Evolutionary conservation across 495 filamentous ascomycete genomes (phyloP).

Genomic region (Penicillium argentinense): DNA sequence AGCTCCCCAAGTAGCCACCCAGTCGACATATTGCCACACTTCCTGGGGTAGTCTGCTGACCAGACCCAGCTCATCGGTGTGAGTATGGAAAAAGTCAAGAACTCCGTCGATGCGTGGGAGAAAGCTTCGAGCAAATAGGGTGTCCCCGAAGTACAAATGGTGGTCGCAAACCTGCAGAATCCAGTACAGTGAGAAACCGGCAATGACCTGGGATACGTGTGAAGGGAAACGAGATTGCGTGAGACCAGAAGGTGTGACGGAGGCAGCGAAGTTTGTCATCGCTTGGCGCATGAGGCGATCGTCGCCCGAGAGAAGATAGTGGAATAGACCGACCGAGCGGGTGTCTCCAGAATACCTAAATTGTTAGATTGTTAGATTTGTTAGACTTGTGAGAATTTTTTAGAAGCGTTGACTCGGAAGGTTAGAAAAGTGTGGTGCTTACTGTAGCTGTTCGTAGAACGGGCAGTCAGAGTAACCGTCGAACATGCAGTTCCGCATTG

Average conservation of each 20-base stretch:
- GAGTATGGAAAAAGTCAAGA: slow-evolving; percentile 34
- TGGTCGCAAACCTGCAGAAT: slow-evolving; percentile 39
- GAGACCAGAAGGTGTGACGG: slow-evolving; percentile 30
- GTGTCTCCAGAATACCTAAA: slow-evolving; percentile 30
- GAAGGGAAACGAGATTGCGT: slow-evolving; percentile 39
- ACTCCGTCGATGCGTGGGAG: slow-evolving; percentile 38
- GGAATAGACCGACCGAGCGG: slow-evolving; percentile 34
- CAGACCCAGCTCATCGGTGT: slow-evolving; percentile 31
- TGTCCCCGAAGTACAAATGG: slow-evolving; percentile 35
- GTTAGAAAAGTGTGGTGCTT: neutral
- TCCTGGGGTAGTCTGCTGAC: slow-evolving; percentile 26
- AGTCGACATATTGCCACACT: slow-evolving; percentile 43
- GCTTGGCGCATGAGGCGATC: slow-evolving; percentile 38
- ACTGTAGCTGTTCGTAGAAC: slow-evolving; percentile 44
- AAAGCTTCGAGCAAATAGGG: slow-evolving; percentile 23
- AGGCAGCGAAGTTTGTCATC: slow-evolving; percentile 35
- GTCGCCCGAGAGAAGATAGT: slow-evolving; percentile 39
- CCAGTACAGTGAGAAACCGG: slow-evolving; percentile 40
- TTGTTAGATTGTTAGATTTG: neutral
- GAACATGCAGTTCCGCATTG: slow-evolving; percentile 40
- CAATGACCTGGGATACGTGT: slow-evolving; percentile 33
- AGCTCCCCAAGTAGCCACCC: slow-evolving; percentile 39
- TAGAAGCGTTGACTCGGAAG: no score
- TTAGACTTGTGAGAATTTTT: no score
- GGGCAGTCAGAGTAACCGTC: slow-evolving; percentile 42